phyloP scores from a whole-genome alignment of 768 basidiomycete genomes.

The Boletus barrowsii region DNA sequence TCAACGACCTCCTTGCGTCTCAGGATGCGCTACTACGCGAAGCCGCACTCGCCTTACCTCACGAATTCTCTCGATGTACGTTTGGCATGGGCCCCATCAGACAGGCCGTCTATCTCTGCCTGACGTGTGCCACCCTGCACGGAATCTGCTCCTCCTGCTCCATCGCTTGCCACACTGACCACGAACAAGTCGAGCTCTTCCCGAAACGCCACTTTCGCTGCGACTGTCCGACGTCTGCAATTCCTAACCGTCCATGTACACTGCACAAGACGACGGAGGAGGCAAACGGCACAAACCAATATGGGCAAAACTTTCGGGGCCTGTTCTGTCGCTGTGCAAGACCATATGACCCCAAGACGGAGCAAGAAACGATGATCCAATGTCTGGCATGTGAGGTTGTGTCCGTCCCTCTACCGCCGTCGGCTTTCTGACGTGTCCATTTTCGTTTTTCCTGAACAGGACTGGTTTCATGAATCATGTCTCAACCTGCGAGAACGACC shows the following conservation, averaged over 20 bases:
- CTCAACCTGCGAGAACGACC: conserved; percentile 74
- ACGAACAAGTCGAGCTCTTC: conserved; percentile 85
- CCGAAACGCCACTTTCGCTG: conserved; percentile 82
- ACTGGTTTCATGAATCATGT: conserved; percentile 92
- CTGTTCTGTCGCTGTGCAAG: conserved; percentile 74
- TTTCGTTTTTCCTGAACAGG: conserved; percentile 39
- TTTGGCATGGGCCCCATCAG: conserved; percentile 58
- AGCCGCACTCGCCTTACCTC: conserved; percentile 52
- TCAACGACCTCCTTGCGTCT: conserved; percentile 23
- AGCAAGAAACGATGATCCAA: conserved; percentile 86
- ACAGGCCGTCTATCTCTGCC: conserved; percentile 81
- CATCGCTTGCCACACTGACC: conserved; percentile 81
- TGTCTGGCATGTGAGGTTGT: conserved; percentile 79
- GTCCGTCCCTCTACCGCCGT: neutral
- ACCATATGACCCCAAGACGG: conserved; percentile 67
- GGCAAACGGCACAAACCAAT: conserved; percentile 57
- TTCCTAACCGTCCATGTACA: conserved; percentile 56
- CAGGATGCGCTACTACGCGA: conserved; percentile 32
- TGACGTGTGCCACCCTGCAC: conserved; percentile 63
- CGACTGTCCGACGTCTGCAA: conserved; percentile 72
- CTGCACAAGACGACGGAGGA: conserved; percentile 54
- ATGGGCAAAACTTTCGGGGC: conserved; percentile 71
- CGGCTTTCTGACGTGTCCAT: neutral
- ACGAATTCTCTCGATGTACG: conserved; percentile 64
- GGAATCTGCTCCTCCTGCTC: conserved; percentile 84